Percentiles rank a stretch among this genome's conserved stretches.
Evolutionary conservation across 768 basidiomycete genomes (phyloP).

Genomic region (Cubamyces lactineus): DNA sequence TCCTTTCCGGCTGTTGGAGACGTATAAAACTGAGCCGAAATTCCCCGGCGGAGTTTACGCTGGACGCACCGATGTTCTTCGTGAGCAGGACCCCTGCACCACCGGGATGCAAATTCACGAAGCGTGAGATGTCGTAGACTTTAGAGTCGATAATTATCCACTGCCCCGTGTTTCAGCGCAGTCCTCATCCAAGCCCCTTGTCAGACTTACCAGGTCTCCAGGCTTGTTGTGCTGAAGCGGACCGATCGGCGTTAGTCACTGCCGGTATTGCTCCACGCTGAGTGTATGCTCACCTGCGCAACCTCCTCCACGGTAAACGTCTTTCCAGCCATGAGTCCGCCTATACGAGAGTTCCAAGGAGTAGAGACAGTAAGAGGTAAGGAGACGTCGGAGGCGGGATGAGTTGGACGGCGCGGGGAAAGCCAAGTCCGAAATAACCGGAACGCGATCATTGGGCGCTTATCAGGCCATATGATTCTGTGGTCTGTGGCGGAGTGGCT

Average conservation of each 20-base stretch:
- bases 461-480: conserved; percentile 14
- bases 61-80: conserved; percentile 59
- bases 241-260: background rate
- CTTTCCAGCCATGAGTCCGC: conserved; percentile 17
- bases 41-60: background rate
- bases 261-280: too few relatives aligned
- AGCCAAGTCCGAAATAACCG: conserved; percentile 9
- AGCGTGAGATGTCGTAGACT: conserved; percentile 81
- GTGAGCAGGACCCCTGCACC: conserved; percentile 76
- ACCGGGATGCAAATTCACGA: conserved; percentile 85
- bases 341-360: background rate
- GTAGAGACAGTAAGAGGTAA: too few relatives aligned
- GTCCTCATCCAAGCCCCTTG: background rate
- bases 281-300: conserved; percentile 21
- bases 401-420: background rate
- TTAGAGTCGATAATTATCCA: conserved; percentile 84
- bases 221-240: conserved; percentile 82
- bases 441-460: conserved; percentile 11
- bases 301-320: conserved; percentile 30
- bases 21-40: background rate
- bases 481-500: background rate
- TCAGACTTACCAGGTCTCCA: conserved; percentile 67
- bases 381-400: background rate
- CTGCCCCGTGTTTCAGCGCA: conserved; percentile 38
- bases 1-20: conserved; percentile 61